Evolutionary conservation across 345 rosid genomes (phyloP).

Genomic region (Brassica nigra): DNA sequence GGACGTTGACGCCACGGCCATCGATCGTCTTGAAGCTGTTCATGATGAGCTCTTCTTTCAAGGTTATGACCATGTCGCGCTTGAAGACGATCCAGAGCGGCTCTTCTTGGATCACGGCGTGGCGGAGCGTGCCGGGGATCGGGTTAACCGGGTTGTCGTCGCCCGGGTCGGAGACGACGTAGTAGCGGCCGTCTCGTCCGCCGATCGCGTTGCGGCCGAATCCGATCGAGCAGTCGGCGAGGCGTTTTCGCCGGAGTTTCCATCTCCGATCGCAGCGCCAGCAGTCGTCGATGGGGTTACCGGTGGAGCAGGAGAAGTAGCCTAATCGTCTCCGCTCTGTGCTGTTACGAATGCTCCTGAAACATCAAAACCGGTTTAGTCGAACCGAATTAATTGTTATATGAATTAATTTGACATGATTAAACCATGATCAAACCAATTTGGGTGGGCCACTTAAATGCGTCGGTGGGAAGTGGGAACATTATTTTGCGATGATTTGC

Average conservation of each 20-base stretch:
- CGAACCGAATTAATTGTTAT: background rate
- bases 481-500: background rate
- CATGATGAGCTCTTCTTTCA: slow-evolving; percentile 79
- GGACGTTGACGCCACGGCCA: slow-evolving; percentile 69
- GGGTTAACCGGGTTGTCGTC: slow-evolving; percentile 75
- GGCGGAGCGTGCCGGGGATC: slow-evolving; percentile 72
- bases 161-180: slow-evolving; percentile 60
- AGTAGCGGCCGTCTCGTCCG: slow-evolving; percentile 73
- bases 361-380: slow-evolving; percentile 12
- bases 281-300: slow-evolving; percentile 85
- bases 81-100: slow-evolving; percentile 86
- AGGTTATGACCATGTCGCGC: slow-evolving; percentile 72
- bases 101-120: slow-evolving; percentile 72
- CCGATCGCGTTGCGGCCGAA: slow-evolving; percentile 83
- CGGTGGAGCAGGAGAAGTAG: slow-evolving; percentile 61
- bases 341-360: slow-evolving; percentile 73
- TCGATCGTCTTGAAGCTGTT: slow-evolving; percentile 87
- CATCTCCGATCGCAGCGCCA: slow-evolving; percentile 81
- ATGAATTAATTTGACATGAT: background rate
- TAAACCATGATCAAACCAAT: background rate
- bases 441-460: background rate
- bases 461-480: slow-evolving; percentile 30
- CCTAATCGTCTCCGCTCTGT: slow-evolving; percentile 68
- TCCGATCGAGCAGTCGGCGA: slow-evolving; percentile 72
- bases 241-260: slow-evolving; percentile 53